Evolutionary conservation across 306 rosid species (phyloP), one percentile per base, ranked within the genome.

Genomic region (Gleditsia sinensis): DNA sequence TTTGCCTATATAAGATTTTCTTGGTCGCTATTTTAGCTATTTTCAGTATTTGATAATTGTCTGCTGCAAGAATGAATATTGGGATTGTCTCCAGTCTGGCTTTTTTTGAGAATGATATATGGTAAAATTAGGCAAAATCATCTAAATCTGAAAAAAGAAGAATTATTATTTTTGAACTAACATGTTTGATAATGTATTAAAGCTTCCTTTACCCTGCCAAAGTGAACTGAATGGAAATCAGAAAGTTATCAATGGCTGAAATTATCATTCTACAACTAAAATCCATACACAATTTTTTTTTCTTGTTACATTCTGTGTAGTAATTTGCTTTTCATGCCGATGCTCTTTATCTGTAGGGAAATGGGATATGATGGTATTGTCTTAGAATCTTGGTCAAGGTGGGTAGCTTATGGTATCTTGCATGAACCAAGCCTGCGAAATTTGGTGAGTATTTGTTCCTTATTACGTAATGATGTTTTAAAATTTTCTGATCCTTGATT

Each of bases 371-470:
- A 90, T 77, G 99, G 99, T 75, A 74, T 94, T 71, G 96, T 94
- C 62, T 82, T 94, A 58, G 99, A 94, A 84, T 90, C 99, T 59
- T 94, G 97, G 99, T 94, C 99, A 70, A 92, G 95, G 74, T 94
- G 97, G 99, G 92, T 89, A 69, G 95, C 91, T 78, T 84, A 82
- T 66, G 91, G 93, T 40, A 81, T 92, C 76, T 81, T 94, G 86
- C 86, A 78, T 70, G 97, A 94, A 72, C 92, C 91, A 69, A 80
- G 69, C 81, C 55, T 87, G 89, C 88, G 96, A 56, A 84, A 67
- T 71, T 83, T 70, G 94, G 99, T 94, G 80, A 75, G 79, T 76
- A 60, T 69, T 60, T 24, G 23, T 33, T 69, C 64, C 37, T 28
- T 49, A 21, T 69, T 36, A 23, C 30, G 42, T 62, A 43, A 12